Base-by-base conservation (phyloP, 2,329 filamentous ascomycete genomes). In the Colletotrichum chlorophyti region DNA sequence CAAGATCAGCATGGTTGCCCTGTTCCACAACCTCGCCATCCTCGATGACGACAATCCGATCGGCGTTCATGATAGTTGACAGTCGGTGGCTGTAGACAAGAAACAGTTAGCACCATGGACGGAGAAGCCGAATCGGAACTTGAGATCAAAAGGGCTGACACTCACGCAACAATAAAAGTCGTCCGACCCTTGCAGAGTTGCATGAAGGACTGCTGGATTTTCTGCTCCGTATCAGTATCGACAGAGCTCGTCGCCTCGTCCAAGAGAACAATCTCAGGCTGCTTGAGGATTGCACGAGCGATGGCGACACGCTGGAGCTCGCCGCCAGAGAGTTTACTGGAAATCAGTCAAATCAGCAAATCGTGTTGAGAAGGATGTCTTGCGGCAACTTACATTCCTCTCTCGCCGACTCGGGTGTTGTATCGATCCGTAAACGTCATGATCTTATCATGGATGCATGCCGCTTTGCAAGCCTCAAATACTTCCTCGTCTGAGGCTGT, bases 201-300 rank as follows among this genome's bases (percentile, higher is more conserved):
- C 55, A 75, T 76, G 50, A 90, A 80, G 0, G 86, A 87, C 27
- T 82, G 76, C 64, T 89, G 87, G 41, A 89, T 89, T 63, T 85
- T 83, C 53, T 85, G 83, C 69, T 90, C 87, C 2, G 86, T 89
- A 29, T 87, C 84, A 0, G 87, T 88, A 60, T 91, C 87, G 57
- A 94, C 87, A 6, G 90, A 87, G 32, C 89, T 91, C 4, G 91
- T 93, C 1, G 91, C 88, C 71, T 93, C 91, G 63, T 94, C 91
- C 1, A 94, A 80, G 34, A 94, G 80, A 9, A 94, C 85, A 59
- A 93, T 87, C 53, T 91, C 86, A 0, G 91, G 90, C 58, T 84
- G 82, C 71, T 91, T 91, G 63, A 93, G 76, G 43, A 94, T 82
- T 1, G 90, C 89, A 23, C 90, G 84, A 7, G 87, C 87, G 67